A percentile compares a stretch with the other conserved stretches of the same genome.
phyloP scores from a whole-genome alignment of 495 filamentous ascomycete species.

The Bacidia gigantensis region DNA sequence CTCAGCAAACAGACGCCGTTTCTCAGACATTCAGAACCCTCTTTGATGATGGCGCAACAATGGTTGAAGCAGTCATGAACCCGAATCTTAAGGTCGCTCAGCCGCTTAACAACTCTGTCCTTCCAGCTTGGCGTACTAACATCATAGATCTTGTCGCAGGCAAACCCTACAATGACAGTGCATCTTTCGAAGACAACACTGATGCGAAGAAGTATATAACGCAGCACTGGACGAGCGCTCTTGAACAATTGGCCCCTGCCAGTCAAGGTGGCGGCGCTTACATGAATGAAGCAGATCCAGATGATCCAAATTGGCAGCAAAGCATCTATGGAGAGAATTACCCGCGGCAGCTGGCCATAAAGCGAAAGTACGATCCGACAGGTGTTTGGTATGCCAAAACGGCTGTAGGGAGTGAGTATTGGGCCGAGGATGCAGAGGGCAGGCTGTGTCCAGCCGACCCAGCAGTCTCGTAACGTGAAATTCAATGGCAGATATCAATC shows the following conservation, averaged over 20 bases:
- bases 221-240: conserved; percentile 13
- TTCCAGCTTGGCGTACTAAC: conserved; percentile 27
- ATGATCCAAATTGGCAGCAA: conserved; percentile 36
- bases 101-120: conserved; percentile 32
- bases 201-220: conserved; percentile 2
- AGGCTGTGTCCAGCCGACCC: neutral
- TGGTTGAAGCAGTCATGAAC: conserved; percentile 28
- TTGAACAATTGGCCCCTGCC: conserved; percentile 18
- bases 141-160: conserved; percentile 27
- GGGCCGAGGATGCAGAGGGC: conserved; percentile 24
- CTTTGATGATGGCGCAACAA: conserved; percentile 31
- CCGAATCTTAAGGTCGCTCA: conserved; percentile 9
- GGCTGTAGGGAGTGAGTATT: conserved; percentile 48
- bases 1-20: neutral
- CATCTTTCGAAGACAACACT: conserved; percentile 34
- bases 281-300: conserved; percentile 39
- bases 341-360: conserved; percentile 24
- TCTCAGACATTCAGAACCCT: conserved; percentile 28
- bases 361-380: conserved; percentile 40
- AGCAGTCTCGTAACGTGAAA: neutral
- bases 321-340: conserved; percentile 40
- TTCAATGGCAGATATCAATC: too few relatives aligned
- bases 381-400: conserved; percentile 44
- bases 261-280: conserved; percentile 29
- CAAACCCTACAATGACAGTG: conserved; percentile 30